Base-by-base conservation (phyloP, 345 rosid species). In the Toxicodendron radicans region DNA sequence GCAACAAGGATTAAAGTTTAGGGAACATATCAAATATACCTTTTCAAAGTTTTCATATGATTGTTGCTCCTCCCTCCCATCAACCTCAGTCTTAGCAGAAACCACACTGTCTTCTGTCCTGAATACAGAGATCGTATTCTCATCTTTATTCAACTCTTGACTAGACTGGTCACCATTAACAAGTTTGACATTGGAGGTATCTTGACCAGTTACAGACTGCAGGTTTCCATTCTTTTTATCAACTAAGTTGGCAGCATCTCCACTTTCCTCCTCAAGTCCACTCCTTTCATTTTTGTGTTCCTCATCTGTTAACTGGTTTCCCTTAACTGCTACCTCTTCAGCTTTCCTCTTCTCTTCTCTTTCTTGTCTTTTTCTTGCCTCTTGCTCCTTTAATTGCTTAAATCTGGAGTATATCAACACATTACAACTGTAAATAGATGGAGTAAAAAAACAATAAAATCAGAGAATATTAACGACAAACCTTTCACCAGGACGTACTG, bases 401-500 rank as follows among this genome's bases (percentile, higher is more conserved):
- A 95, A 95, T 84, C 99, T 91, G 87, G 56, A 68, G 43, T 27
- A 56, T 5, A 81, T 71, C 16, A 41, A 72, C 17, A 72, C 2
- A 69, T 74, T 74, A 70, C 76, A 73, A 61, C 43, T 7, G 27
- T 14, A 64, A 74, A 58, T 59, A 81, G 67, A 58, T n/a, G n/a
- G 46, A 53, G 49, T 18, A 21, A 58, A 11, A 13, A 23, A 35
- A 48, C 32, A 2, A 49, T 30, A 62, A 41, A 57, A 62, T 27
- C 52, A 49, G 12, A 24, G 4, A 63, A 61, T 54, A 21, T 24
- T 66, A 68, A 79, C 27, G 32, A 51, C 30, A 57, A 48, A 90
- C 99, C 91, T 90, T 82, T 92, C 97, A 71, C 97, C 97, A 72
- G 92, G 93, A 54, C 81, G 87, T 33, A 56, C 77, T 48, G 97